Base-by-base conservation (phyloP, 1,284 basidiomycete genomes). In the Trametes pubescens region DNA sequence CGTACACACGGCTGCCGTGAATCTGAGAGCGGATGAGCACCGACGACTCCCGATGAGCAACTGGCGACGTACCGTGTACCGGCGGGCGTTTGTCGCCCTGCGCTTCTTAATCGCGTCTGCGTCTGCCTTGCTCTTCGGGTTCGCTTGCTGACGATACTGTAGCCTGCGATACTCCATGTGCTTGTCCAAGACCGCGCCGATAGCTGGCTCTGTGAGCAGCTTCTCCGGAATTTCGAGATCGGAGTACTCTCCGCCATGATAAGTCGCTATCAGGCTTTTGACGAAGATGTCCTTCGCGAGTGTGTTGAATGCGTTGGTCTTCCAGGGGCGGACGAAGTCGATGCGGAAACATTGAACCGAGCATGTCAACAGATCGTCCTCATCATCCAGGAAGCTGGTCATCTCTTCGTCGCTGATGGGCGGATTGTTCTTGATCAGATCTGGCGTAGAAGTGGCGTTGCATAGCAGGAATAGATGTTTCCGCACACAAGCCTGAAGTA, bases 271-370 rank as follows among this genome's bases (percentile, higher is more conserved):
- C 26, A 62, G 53, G 40, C 54, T 40, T 3, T 16, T 9, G 26
- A 37, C n/a, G 22, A 57, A 51, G 55, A 62, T 46, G 4, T 46
- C 4, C 14, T 18, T 22, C 1, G 55, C 54, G n/a, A 44, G 48
- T 2, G 1, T 2, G n/a, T 62, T 62, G 49, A 52, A 51, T 1
- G n/a, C 1, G 35, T n/a, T 52, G 6, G 16, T 13, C 40, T 52
- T 34, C 61, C 61, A 62, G 4, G 46, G 24, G 2, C 51, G 61
- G 4, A 13, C 32, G 49, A 57, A 53, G 35, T 62, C 61, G 43
- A 62, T 24, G 24, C 48, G 38, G 49, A 62, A 62, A 32, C 22
- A 37, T 2, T 57, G 49, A 35, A 26, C 40, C 4, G 32, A 2
- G 38, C 46, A 56, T 46, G 29, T 44, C 5, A 51, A 32, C 49